Evolutionary conservation across 192 early-diverging fungal genomes (phyloP).

Genomic region (Mortierella hygrophila): DNA sequence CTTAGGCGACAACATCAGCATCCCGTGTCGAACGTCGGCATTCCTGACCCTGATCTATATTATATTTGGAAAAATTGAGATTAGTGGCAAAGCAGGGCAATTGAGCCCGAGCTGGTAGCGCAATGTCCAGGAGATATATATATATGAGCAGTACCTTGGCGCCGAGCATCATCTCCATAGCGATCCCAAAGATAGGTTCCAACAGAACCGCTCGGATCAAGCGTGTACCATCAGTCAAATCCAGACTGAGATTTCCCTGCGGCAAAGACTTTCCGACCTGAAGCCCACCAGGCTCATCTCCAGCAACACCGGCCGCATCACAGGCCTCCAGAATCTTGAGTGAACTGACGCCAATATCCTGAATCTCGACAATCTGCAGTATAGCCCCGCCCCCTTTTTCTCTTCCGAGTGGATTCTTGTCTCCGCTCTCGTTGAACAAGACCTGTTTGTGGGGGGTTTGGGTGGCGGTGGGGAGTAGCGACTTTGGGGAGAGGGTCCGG

Average conservation of each 20-base stretch:
- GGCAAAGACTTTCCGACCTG: slow-evolving; percentile 24
- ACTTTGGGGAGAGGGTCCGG: slow-evolving; percentile 29
- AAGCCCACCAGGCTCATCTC: slow-evolving; percentile 26
- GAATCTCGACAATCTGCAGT: slow-evolving; percentile 41
- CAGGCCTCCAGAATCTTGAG: slow-evolving; percentile 38
- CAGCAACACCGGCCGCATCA: slow-evolving; percentile 28
- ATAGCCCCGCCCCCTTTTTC: slow-evolving; percentile 22
- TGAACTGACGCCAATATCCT: slow-evolving; percentile 33
- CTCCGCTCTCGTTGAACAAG: slow-evolving; percentile 13
- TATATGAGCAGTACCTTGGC: slow-evolving; percentile 30
- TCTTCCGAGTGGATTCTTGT: background rate
- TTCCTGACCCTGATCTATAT: slow-evolving; percentile 33
- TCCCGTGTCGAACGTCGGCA: slow-evolving; percentile 38
- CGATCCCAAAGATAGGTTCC: slow-evolving; percentile 30
- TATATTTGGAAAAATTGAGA: background rate
- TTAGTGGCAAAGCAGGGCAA: background rate
- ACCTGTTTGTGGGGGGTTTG: slow-evolving; percentile 35
- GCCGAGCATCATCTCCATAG: slow-evolving; percentile 50
- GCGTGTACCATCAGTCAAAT: slow-evolving; percentile 40
- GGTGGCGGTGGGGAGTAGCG: slow-evolving; percentile 26
- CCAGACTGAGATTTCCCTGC: slow-evolving; percentile 17
- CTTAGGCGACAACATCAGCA: slow-evolving; percentile 23
- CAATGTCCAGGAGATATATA: background rate
- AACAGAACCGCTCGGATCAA: slow-evolving; percentile 26
- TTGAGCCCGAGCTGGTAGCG: background rate